Evolutionary conservation across 2,329 filamentous ascomycete species (phyloP).

Genomic region (Scolecobasidium constrictum): DNA sequence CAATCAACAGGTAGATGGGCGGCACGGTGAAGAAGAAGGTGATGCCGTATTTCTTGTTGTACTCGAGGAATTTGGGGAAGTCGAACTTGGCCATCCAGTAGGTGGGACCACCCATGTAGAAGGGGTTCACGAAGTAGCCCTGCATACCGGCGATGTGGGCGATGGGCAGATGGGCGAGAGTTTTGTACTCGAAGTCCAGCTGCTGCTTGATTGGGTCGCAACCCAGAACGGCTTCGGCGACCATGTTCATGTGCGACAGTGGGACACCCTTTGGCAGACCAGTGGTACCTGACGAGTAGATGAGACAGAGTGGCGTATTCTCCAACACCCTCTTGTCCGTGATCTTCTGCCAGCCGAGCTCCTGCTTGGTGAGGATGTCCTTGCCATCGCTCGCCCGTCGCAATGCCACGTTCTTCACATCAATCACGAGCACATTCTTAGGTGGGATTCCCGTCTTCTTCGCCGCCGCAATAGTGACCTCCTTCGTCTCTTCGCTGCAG

Average conservation of each 20-base stretch:
- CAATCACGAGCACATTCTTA: constrained; percentile 41
- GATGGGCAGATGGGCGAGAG: constrained; percentile 35
- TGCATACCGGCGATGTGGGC: constrained; percentile 38
- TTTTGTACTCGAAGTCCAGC: constrained; percentile 26
- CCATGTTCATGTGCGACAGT: constrained; percentile 33
- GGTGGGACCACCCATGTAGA: constrained; percentile 28
- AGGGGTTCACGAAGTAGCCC: constrained; percentile 35
- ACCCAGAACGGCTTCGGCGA: constrained; percentile 26
- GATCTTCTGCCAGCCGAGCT: constrained; percentile 43
- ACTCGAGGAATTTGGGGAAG: constrained; percentile 43
- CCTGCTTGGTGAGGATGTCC: constrained; percentile 24
- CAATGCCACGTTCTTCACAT: constrained; percentile 27
- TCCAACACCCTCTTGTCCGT: constrained; percentile 39
- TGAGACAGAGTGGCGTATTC: constrained; percentile 31
- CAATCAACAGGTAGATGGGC: constrained; percentile 49
- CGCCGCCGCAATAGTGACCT: constrained; percentile 37
- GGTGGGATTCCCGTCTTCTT: constrained; percentile 35
- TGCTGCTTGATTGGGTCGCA: constrained; percentile 21
- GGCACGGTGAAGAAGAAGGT: constrained; percentile 50
- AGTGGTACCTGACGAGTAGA: constrained; percentile 38
- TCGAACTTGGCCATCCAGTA: constrained; percentile 56
- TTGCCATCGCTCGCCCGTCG: constrained; percentile 21
- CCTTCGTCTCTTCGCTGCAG: constrained; percentile 38
- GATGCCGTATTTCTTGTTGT: constrained; percentile 39
- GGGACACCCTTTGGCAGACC: constrained; percentile 36